Evolutionary conservation across 2,329 filamentous ascomycete genomes (phyloP).

Genomic region (Beauveria pseudobassiana): DNA sequence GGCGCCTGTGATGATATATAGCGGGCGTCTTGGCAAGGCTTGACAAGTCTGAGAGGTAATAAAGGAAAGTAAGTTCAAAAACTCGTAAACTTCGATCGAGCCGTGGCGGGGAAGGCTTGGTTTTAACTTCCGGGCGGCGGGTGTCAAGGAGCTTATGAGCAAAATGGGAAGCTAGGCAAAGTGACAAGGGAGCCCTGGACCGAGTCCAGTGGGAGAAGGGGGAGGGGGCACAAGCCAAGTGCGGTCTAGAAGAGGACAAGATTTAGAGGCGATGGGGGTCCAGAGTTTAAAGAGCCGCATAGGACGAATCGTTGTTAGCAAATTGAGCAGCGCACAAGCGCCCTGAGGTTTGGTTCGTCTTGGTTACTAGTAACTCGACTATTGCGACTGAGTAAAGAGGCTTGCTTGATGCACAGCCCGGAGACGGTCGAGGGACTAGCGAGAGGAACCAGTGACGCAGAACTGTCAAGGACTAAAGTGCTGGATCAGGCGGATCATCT

Average conservation of each 20-base stretch:
- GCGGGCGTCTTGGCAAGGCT: neutral
- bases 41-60: neutral
- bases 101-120: constrained; percentile 10
- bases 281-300: constrained; percentile 13
- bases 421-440: neutral
- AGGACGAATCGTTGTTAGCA: constrained; percentile 5
- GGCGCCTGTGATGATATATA: neutral
- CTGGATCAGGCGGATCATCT: neutral
- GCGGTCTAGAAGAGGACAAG: constrained; percentile 11
- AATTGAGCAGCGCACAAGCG: constrained; percentile 8
- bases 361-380: neutral
- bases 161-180: constrained; percentile 5
- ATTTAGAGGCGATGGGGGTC: constrained; percentile 11
- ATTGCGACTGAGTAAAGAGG: neutral
- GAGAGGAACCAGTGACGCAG: neutral
- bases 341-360: neutral
- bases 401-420: neutral
- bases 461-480: neutral
- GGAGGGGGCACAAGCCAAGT: neutral
- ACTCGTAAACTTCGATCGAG: constrained; percentile 8
- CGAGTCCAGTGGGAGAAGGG: neutral
- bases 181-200: neutral
- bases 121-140: constrained; percentile 10
- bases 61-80: neutral
- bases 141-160: constrained; percentile 10